Base-by-base conservation (phyloP, 2,329 filamentous ascomycete species). In the Hortaea werneckii region DNA sequence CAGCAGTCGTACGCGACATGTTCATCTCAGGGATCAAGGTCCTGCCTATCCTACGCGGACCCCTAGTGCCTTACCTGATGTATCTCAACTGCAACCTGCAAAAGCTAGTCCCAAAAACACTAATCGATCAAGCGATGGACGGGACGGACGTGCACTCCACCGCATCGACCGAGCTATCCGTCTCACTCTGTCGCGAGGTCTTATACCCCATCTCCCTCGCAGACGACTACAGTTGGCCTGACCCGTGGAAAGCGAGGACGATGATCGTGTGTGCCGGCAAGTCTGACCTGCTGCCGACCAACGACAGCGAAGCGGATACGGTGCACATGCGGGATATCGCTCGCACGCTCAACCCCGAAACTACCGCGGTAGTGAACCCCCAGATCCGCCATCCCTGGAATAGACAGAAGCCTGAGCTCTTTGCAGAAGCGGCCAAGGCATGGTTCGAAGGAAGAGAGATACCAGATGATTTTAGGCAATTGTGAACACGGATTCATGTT, bases 311-410 rank as follows among this genome's bases (percentile, higher is more conserved):
- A 0, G 47, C 54, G 1, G 44, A 50, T 29, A 56, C 56, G 11
- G 47, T 38, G 26, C 45, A 43, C 27, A 40, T 58, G 26, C 47
- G 50, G 32, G 53, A 53, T 9, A 52, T 53, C 43, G 57, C 49
- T 5, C 27, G 44, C 27, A 34, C 52, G 37, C 37, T 20, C 11
- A 54, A 57, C 43, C 10, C 37, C 20, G 49, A 44, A 26, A 58
- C 52, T 8, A 40, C 37, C n/a, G 57, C 57, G 28, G 49, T 49
- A 26, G 48, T 42, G 9, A 52, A 58, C 44, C 29, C 42, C 4
- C 38, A 41, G 6, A 57, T 58, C 54, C 43, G 57, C 13, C 58
- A 59, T 49, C 54, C 57, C 10, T 61, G 58, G 58, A 50, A 46
- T 44, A 35, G 49, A 28, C 58, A 61, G 42, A 51, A 48, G 28